Evolutionary conservation across 305 asterid species (phyloP).

Genomic region (Withania somnifera): DNA sequence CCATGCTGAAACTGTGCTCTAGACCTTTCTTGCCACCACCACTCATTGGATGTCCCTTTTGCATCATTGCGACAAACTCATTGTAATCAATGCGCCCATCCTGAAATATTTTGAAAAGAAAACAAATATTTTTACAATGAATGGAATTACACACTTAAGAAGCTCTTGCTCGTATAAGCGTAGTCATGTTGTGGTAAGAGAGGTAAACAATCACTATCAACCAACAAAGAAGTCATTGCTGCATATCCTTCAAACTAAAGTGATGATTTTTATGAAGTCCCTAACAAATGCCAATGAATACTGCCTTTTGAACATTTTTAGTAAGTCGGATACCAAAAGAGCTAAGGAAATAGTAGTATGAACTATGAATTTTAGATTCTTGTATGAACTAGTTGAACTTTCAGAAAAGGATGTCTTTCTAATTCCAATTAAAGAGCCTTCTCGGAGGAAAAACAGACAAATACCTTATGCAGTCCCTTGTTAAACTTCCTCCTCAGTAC

Average conservation of each 20-base stretch:
- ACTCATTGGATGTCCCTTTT: constrained; percentile 47
- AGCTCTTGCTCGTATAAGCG: not conserved
- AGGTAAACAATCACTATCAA: not conserved
- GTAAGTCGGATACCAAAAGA: not conserved
- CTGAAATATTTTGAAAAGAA: constrained; percentile 13
- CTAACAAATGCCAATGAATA: not conserved
- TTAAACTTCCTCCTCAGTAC: not conserved
- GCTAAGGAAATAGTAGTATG: not conserved
- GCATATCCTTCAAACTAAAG: not conserved
- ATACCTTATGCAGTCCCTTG: not conserved
- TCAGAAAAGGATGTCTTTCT: not conserved
- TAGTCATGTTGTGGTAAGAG: not conserved
- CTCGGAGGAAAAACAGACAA: not conserved
- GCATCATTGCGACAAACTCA: constrained; percentile 80
- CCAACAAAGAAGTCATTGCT: not conserved
- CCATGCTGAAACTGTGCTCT: constrained; percentile 65
- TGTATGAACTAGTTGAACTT: not conserved
- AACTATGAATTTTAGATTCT: not conserved
- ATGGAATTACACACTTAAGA: not conserved
- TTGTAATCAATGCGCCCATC: constrained; percentile 77
- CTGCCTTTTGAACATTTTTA: not conserved
- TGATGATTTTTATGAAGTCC: not conserved
- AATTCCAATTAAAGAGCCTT: not conserved
- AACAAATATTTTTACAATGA: not conserved
- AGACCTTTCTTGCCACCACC: constrained; percentile 49